Conservation (phyloP, 192 early-diverging fungal species). For the Phlyctochytrium bullatum region DNA sequence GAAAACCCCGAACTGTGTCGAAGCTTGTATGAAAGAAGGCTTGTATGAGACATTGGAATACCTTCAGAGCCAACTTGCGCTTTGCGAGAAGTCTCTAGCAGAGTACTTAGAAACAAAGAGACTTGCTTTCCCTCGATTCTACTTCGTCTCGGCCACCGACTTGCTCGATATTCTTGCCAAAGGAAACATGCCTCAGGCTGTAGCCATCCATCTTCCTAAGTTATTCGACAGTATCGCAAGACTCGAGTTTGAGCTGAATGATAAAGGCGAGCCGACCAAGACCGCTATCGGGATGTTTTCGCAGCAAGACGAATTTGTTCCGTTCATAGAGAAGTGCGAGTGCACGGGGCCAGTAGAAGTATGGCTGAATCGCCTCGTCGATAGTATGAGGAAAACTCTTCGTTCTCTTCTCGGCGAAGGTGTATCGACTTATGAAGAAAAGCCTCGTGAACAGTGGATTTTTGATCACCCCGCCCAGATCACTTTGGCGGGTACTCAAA, state of each 20-base stretch:
- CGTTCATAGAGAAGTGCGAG: constrained; percentile 53
- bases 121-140: constrained; percentile 64
- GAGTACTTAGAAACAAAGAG: constrained; percentile 67
- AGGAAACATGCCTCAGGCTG: constrained; percentile 60
- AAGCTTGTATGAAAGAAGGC: constrained; percentile 57
- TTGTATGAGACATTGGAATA: constrained; percentile 53
- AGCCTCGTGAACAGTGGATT: constrained; percentile 70
- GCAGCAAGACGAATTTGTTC: constrained; percentile 59
- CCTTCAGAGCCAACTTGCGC: constrained; percentile 56
- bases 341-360: constrained; percentile 65
- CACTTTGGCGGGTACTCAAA: constrained; percentile 59
- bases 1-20: constrained; percentile 58
- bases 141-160: constrained; percentile 64
- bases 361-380: constrained; percentile 62
- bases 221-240: constrained; percentile 59
- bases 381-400: constrained; percentile 56
- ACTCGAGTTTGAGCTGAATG: constrained; percentile 51
- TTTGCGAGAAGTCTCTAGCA: constrained; percentile 66
- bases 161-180: constrained; percentile 66
- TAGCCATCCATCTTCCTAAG: constrained; percentile 58
- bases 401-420: constrained; percentile 52
- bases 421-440: constrained; percentile 63
- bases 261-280: constrained; percentile 53
- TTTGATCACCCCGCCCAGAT: constrained; percentile 68
- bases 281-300: constrained; percentile 66